Evolutionary conservation across 108 stramenopile genomes (phyloP).

Genomic region (Skeletonema potamos): DNA sequence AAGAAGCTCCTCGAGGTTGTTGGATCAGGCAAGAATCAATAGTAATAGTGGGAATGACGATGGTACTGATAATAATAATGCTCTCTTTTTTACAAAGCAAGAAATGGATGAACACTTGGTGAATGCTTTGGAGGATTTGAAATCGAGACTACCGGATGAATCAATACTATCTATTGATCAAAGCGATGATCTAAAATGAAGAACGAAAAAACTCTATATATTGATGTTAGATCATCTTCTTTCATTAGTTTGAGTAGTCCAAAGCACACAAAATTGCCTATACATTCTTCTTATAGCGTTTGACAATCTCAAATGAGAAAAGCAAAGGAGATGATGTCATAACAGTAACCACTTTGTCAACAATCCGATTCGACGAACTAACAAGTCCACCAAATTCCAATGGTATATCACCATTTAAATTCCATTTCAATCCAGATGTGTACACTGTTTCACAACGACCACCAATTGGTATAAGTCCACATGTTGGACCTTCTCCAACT

Average conservation of each 20-base stretch:
- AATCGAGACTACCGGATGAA: conserved; percentile 70
- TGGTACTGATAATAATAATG: not conserved
- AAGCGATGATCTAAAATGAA: conserved; percentile 39
- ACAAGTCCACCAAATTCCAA: conserved; percentile 81
- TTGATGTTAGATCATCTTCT: not conserved
- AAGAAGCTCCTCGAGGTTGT: conserved; percentile 38
- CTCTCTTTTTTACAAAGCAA: conserved; percentile 32
- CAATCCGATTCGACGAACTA: conserved; percentile 73
- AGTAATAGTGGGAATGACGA: conserved; percentile 12
- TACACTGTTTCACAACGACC: conserved; percentile 56
- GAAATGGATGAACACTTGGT: conserved; percentile 70
- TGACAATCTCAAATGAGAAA: conserved; percentile 67
- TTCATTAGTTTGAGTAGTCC: too few relatives aligned
- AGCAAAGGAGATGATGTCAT: conserved; percentile 56
- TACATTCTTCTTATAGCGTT: not conserved
- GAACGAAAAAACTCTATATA: too few relatives aligned
- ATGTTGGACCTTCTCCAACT: conserved; percentile 79
- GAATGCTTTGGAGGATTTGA: conserved; percentile 72
- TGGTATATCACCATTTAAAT: conserved; percentile 66
- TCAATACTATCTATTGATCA: conserved; percentile 76
- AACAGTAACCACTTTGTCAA: conserved; percentile 53
- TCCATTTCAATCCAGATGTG: conserved; percentile 78
- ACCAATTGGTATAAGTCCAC: conserved; percentile 79
- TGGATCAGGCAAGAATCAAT: conserved; percentile 19
- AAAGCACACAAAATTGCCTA: too few relatives aligned